Evolutionary conservation across 371 early-diverging fungal genomes (phyloP).

Genomic region (Mortierella sp.): DNA sequence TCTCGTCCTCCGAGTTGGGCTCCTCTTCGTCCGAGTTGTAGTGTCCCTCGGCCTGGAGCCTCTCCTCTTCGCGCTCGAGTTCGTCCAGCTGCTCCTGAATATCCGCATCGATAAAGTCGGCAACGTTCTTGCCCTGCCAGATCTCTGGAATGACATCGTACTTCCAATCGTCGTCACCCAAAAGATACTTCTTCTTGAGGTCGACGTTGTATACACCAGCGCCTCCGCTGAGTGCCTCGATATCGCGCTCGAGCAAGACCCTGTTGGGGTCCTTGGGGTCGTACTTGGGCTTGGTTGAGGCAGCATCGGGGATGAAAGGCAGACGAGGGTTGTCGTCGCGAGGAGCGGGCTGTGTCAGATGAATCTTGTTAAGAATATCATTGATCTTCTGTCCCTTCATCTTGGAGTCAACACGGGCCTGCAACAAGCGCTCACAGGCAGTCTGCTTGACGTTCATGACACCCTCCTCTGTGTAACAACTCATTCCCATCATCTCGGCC

Average conservation of each 20-base stretch:
- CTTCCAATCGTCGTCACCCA: constrained; percentile 94
- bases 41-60: constrained; percentile 90
- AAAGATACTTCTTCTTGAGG: constrained; percentile 89
- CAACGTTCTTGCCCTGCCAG: constrained; percentile 99
- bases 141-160: constrained; percentile 99
- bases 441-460: constrained; percentile 95
- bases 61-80: constrained; percentile 97
- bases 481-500: constrained; percentile 84
- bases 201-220: constrained; percentile 97
- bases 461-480: constrained; percentile 94
- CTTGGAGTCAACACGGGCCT: constrained; percentile 95
- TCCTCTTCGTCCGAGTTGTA: constrained; percentile 89
- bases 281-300: constrained; percentile 74
- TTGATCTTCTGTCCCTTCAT: constrained; percentile 91
- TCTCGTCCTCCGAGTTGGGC: constrained; percentile 78
- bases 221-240: constrained; percentile 93
- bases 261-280: constrained; percentile 88
- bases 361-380: constrained; percentile 94
- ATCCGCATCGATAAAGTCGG: constrained; percentile 99
- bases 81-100: constrained; percentile 96
- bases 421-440: constrained; percentile 95
- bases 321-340: constrained; percentile 90
- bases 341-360: constrained; percentile 88
- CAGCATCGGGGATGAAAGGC: constrained; percentile 87
- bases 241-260: constrained; percentile 85